A percentile compares a stretch with the other conserved stretches of the same genome.
These are phyloP conservation scores for Hymenochaete sp. DNA, from an alignment of 1,284 basidiomycete genomes.

Conservation along the genomic window DNA sequence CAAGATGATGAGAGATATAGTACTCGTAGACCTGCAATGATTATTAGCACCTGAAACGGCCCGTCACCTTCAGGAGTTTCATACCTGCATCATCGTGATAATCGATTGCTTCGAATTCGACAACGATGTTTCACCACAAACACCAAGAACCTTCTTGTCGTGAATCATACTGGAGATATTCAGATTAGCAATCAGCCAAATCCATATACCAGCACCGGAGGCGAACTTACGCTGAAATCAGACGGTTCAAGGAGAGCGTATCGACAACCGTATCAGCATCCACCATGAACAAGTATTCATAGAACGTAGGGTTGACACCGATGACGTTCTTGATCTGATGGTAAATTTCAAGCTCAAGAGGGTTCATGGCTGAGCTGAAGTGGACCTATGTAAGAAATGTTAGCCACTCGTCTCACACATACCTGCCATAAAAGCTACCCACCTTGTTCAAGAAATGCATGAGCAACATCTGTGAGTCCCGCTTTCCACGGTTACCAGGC, in stretches of 20 bases:
- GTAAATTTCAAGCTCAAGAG: constrained; percentile 94
- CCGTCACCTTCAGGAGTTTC: constrained; percentile 23
- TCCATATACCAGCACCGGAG: neutral
- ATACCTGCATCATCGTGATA: constrained; percentile 95
- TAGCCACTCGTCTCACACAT: constrained; percentile 5
- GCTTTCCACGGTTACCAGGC: constrained; percentile 94
- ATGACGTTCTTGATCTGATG: constrained; percentile 99
- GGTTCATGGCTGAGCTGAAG: constrained; percentile 95
- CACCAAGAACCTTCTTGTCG: constrained; percentile 89
- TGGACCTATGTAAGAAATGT: constrained; percentile 59
- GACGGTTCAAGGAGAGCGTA: constrained; percentile 75
- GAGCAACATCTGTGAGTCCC: constrained; percentile 92
- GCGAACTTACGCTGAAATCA: constrained; percentile 77
- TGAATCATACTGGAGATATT: constrained; percentile 78
- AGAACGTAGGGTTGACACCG: constrained; percentile 96
- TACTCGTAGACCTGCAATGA: constrained; percentile 81
- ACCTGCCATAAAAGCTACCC: constrained; percentile 15
- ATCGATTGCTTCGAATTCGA: constrained; percentile 88
- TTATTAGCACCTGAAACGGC: constrained; percentile 1
- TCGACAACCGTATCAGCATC: constrained; percentile 96
- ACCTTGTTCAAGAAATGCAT: constrained; percentile 98
- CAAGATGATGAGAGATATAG: constrained; percentile 95
- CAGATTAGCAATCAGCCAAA: neutral
- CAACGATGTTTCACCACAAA: constrained; percentile 89
- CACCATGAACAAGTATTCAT: constrained; percentile 94